phyloP scores from a whole-genome alignment of 208 protist genomes.

The Phytomonas sp. region DNA sequence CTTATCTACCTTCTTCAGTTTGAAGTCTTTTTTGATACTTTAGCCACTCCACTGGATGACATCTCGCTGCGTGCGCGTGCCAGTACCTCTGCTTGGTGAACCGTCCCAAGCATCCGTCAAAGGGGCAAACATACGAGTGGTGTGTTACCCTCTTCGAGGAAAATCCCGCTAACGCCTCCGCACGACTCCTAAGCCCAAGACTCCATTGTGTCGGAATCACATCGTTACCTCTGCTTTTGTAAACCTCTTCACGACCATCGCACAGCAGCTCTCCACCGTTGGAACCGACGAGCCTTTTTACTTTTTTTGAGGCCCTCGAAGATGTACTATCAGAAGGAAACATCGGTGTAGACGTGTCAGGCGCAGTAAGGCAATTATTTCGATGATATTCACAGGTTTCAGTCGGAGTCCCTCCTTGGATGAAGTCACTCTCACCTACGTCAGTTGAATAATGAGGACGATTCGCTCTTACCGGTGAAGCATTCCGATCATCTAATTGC shows the following conservation, averaged over 20 bases:
- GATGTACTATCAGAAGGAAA: background rate
- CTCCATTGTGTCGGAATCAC: background rate
- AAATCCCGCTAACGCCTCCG: background rate
- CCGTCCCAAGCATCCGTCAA: slow-evolving; percentile 27
- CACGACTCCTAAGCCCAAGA: background rate
- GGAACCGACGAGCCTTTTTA: background rate
- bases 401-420: background rate
- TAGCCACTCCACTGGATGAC: slow-evolving; percentile 28
- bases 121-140: slow-evolving; percentile 24
- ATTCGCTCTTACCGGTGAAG: background rate
- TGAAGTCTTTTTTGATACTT: background rate
- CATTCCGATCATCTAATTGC: slow-evolving; percentile 1
- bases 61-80: slow-evolving; percentile 27
- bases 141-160: background rate
- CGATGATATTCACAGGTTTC: background rate
- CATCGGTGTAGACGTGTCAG: background rate
- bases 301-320: background rate
- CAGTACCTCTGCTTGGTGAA: slow-evolving; percentile 31
- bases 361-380: background rate
- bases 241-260: background rate
- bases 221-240: background rate
- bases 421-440: background rate
- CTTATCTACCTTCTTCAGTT: background rate
- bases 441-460: background rate
- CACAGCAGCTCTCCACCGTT: background rate